Percentiles rank a stretch among this genome's conserved stretches.
Conservation (phyloP, 73 alveolate species). For the Symbiodinium pilosum region DNA sequence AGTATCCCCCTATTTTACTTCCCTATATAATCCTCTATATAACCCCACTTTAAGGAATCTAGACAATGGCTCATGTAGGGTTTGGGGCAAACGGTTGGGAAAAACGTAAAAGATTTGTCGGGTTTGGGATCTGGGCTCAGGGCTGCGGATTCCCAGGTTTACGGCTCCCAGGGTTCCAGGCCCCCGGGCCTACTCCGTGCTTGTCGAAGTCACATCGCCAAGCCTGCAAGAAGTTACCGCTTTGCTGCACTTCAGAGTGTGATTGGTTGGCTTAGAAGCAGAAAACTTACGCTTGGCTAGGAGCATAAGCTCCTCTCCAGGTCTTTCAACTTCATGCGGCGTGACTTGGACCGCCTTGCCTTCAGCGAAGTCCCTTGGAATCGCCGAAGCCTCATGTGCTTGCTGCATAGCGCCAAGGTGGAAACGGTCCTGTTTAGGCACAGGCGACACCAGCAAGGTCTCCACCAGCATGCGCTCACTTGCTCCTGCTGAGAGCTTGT, state of each 20-base stretch:
- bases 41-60: no score
- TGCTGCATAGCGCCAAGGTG: background rate
- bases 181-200: slow-evolving; percentile 31
- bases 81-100: no score
- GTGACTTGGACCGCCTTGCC: background rate
- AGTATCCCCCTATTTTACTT: no score
- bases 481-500: no score
- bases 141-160: no score
- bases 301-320: no score
- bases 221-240: background rate
- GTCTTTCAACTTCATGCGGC: background rate
- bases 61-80: no score
- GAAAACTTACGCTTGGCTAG: background rate
- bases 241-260: no score
- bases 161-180: background rate
- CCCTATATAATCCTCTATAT: no score
- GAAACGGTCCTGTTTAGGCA: background rate
- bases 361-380: slow-evolving; percentile 57
- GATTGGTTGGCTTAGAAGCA: background rate
- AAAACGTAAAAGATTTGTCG: no score
- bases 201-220: slow-evolving; percentile 88
- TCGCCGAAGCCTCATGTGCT: slow-evolving; percentile 75
- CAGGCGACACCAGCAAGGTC: slow-evolving; percentile 23
- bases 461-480: slow-evolving; percentile 83
- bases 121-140: background rate